Evolutionary conservation across 495 filamentous ascomycete genomes (phyloP), one percentile per base, ranked within the genome.

Genomic region (Friedmanniomyces endolithicus): DNA sequence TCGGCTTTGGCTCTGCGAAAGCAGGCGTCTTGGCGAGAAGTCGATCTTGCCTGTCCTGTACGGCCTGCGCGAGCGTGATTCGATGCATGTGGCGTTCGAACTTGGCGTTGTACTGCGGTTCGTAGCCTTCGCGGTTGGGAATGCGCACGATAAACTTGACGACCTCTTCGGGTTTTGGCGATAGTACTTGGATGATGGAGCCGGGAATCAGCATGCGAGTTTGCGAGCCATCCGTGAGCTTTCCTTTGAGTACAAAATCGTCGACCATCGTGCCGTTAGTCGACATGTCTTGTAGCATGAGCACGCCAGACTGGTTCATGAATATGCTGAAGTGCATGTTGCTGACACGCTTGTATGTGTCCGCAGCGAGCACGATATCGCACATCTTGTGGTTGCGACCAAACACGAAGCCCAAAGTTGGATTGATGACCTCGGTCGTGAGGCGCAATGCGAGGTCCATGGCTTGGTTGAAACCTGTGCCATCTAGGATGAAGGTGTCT

Each of bases 261-360:
- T 94, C 89, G 46, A 98, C 88, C 34, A 86, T 67, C 7, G 94
- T 97, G 22, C 92, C 92, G 59, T 95, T 97, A 0, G 88, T 94
- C 0, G 92, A 97, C 50, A 78, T 76, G 59, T 98, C 92, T 66
- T 94, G 81, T 4, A 97, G 69, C 89, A 98, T 94, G 60, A 96
- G 72, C 41, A 84, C 80, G 11, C 80, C 86, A 45, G 85, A 77
- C 2, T 78, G 69, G 52, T 87, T 97, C 49, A 95, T 69, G 63
- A 83, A 94, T 52, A 98, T 94, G 33, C 87, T 82, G 66, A 95
- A 98, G 63, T 98, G 92, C 12, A 79, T 73, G 64, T 95, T 95
- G 68, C 89, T 95, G 35, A 96, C 73, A 19, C 82, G 77, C 50
- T 69, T 78, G 50, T 73, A 67, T 1, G 78, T 75, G 47, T 83